Evolutionary conservation across 495 filamentous ascomycete genomes (phyloP).

Genomic region (Lepraria neglecta): DNA sequence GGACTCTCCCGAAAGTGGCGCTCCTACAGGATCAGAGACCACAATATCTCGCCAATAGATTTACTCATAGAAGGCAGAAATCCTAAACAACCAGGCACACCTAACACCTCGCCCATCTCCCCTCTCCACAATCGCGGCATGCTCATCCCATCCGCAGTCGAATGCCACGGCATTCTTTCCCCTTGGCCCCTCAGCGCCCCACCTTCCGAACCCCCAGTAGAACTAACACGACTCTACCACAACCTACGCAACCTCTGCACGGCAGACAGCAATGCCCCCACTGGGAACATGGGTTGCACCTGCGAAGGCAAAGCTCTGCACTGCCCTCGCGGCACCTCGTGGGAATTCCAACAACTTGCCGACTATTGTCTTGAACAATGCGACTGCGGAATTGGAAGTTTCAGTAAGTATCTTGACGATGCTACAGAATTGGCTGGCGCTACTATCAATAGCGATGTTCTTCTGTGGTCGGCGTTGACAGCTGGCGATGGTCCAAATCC

Average conservation of each 20-base stretch:
- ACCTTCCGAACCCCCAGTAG: not conserved
- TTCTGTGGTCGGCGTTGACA: not conserved
- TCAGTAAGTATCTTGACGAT: not conserved
- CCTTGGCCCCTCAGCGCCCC: not conserved
- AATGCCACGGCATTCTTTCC: not conserved
- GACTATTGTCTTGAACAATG: not conserved
- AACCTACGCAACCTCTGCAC: conserved; percentile 4
- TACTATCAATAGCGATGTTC: rapidly evolving
- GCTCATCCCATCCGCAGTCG: not conserved
- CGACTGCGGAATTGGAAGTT: not conserved
- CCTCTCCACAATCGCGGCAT: not conserved
- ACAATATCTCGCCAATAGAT: too few species aligned
- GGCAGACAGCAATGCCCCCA: not conserved
- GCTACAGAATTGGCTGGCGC: too few species aligned
- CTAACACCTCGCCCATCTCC: too few species aligned
- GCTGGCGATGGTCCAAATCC: not conserved
- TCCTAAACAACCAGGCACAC: too few species aligned
- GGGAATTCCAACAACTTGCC: too few species aligned
- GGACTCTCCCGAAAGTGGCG: too few species aligned
- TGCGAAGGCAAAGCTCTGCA: not conserved
- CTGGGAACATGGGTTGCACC: not conserved
- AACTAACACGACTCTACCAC: too few species aligned
- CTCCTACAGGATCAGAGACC: too few species aligned
- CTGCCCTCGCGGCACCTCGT: not conserved
- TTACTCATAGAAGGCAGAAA: too few species aligned